Percentiles rank a stretch among this genome's conserved stretches.
Conservation (phyloP, 2,329 filamentous ascomycete genomes). For the Xylaria sp. region DNA sequence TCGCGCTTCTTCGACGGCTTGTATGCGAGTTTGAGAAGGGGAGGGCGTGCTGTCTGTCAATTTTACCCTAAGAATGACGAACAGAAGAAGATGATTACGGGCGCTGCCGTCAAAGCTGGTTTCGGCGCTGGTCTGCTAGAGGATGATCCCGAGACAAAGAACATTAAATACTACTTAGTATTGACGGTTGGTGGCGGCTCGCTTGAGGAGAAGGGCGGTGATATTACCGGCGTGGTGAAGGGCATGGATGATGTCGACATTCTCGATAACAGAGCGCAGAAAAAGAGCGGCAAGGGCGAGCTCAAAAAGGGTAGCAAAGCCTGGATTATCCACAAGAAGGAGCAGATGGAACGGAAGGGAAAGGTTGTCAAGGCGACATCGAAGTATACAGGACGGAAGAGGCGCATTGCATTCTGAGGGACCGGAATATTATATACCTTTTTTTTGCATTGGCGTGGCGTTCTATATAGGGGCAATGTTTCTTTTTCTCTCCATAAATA, state of each 20-base stretch:
- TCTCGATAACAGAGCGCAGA: slow-evolving; percentile 71
- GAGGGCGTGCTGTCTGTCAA: slow-evolving; percentile 91
- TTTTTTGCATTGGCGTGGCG: slow-evolving; percentile 46
- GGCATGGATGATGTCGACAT: slow-evolving; percentile 91
- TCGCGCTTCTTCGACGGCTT: slow-evolving; percentile 91
- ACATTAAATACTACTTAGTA: slow-evolving; percentile 94
- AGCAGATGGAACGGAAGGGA: slow-evolving; percentile 93
- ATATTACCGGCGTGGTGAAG: slow-evolving; percentile 90
- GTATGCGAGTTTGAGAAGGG: slow-evolving; percentile 83
- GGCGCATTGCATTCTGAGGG: slow-evolving; percentile 76
- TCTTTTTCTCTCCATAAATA: slow-evolving; percentile 16
- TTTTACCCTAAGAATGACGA: slow-evolving; percentile 97
- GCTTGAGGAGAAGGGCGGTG: slow-evolving; percentile 66
- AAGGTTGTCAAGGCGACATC: slow-evolving; percentile 92
- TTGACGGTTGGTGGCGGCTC: slow-evolving; percentile 80
- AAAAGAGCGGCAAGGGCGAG: slow-evolving; percentile 60
- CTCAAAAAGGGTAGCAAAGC: slow-evolving; percentile 84
- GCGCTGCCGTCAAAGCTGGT: slow-evolving; percentile 89
- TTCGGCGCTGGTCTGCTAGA: slow-evolving; percentile 95
- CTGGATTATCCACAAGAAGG: slow-evolving; percentile 88
- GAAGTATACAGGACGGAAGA: slow-evolving; percentile 93
- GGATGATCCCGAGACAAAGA: slow-evolving; percentile 96
- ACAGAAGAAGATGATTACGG: slow-evolving; percentile 91
- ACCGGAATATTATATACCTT: slow-evolving; percentile 28
- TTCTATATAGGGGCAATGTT: slow-evolving; percentile 27